Evolutionary conservation across 495 filamentous ascomycete genomes (phyloP), one percentile per base, ranked within the genome.

Genomic region (Annulohypoxylon maeteangense): DNA sequence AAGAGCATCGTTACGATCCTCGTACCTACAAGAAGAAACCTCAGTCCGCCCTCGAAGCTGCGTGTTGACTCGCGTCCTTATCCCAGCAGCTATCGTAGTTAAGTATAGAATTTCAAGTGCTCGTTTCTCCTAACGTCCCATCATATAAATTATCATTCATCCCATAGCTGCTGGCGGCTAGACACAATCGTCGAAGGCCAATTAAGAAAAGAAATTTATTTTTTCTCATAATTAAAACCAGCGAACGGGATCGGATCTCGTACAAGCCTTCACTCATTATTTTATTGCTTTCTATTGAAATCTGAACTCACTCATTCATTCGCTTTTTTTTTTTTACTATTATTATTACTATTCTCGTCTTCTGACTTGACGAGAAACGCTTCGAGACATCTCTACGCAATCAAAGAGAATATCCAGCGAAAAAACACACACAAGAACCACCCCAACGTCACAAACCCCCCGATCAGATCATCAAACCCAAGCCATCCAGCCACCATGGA

Each of bases 111-210:
- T 44, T 61, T 36, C 68, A 74, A 71, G 70, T 74, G 73, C 70
- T 75, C 70, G 54, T 72, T 57, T 71, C 61, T 71, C 67, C 57
- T 71, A 71, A 38, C 56, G 36, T 62, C 57, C 42, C 23, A 5
- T 65, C 38, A 65, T 42, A 59, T 36, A 69, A 71, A 32, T 70
- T 66, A 44, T 34, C 62, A 66, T 74, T 67, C 61, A 63, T 56
- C 12, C 32, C 34, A 67, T 72, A 67, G 75, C 75, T 77, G 75
- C 75, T 75, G 75, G 75, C 75, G 72, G 75, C 75, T 77, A 68
- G 69, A 75, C 61, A 62, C 38, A 54, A 65, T 68, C 29, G 66
- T 71, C 71, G 65, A 68, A 72, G 62, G 68, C 65, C 71, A 36
- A 51, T 62, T 66, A 50, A 47, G 34, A 14, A 54, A 12, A 51